Percentiles rank a stretch among this genome's conserved stretches.
These are phyloP conservation scores for Shiraia bambusicola DNA, from an alignment of 2,329 filamentous ascomycete species.

Conservation along the genomic window DNA sequence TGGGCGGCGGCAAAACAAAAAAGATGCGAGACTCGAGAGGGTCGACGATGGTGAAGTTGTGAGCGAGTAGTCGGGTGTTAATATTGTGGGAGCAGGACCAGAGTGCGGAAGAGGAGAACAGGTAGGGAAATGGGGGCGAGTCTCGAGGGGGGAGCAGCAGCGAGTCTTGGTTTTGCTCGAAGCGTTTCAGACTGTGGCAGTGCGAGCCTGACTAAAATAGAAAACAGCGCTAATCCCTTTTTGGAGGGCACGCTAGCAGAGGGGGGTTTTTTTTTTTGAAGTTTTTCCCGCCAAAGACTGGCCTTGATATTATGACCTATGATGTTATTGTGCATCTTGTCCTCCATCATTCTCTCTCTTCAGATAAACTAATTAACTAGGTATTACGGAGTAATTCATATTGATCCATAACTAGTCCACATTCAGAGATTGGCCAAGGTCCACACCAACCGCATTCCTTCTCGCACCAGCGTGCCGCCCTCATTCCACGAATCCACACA, in stretches of 20 bases:
- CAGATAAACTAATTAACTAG: too few relatives aligned
- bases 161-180: background rate
- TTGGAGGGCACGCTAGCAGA: conserved; percentile 1
- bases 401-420: too few relatives aligned
- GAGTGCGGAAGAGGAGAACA: conserved; percentile 11
- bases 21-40: background rate
- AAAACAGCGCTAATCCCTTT: conserved; percentile 14
- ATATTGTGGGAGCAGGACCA: conserved; percentile 3
- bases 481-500: background rate
- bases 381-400: too few relatives aligned
- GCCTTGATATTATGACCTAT: too few relatives aligned
- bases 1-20: conserved; percentile 3
- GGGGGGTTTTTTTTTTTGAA: too few relatives aligned
- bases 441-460: too few relatives aligned
- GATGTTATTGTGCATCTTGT: too few relatives aligned
- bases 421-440: too few relatives aligned
- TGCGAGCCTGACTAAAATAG: conserved; percentile 18
- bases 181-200: conserved; percentile 22
- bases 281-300: too few relatives aligned
- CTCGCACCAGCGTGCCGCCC: background rate
- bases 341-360: too few relatives aligned
- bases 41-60: background rate
- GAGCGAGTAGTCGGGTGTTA: conserved; percentile 3
- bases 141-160: background rate
- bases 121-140: background rate